Evolutionary conservation across 805 yeast species (phyloP), one percentile per base, ranked within the genome.

Genomic region (Kuraishia molischiana): DNA sequence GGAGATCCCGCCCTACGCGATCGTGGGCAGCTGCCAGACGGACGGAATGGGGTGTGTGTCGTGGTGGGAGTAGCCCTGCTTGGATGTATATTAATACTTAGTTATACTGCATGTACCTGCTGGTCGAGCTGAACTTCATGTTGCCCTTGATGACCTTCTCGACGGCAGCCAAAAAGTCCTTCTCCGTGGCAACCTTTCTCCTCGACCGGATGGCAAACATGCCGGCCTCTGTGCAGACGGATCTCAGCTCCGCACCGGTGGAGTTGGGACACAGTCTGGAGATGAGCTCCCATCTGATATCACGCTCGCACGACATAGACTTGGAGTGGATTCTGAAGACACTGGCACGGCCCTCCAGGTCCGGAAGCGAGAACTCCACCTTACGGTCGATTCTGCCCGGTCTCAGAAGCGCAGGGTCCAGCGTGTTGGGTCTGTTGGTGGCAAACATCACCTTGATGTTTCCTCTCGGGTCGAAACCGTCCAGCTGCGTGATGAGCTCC

Each of bases 381-480:
- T 90, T 92, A 63, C 99, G 83, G 65, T 92, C 99, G 51, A 92
- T 90, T 73, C 99, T 82, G 34, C 99, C 99, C 3, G 99, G 98
- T 66, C 99, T 82, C 53, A 92, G 68, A 56, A 92, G 68, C 1
- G 99, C 99, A 21, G 98, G 98, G 57, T 92, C 99, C 57, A 92
- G 73, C 0, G 97, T 92, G 62, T 92, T 90, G 44, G 97, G 98
- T 65, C 98, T 77, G 63, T 92, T 92, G 13, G 99, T 92, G 31
- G 99, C 99, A 66, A 92, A 92, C 97, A 92, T 92, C 40, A 92
- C 99, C 69, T 92, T 92, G 60, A 92, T 92, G 61, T 92, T 92
- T 54, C 97, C 98, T 63, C 97, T 81, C 43, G 98, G 95, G 53
- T 92, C 98, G 60, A 92, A 92, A 38, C 99, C 99, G 61, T 92